Base-by-base conservation (phyloP, 2,329 filamentous ascomycete genomes). In the Sarocladium kiliense region DNA sequence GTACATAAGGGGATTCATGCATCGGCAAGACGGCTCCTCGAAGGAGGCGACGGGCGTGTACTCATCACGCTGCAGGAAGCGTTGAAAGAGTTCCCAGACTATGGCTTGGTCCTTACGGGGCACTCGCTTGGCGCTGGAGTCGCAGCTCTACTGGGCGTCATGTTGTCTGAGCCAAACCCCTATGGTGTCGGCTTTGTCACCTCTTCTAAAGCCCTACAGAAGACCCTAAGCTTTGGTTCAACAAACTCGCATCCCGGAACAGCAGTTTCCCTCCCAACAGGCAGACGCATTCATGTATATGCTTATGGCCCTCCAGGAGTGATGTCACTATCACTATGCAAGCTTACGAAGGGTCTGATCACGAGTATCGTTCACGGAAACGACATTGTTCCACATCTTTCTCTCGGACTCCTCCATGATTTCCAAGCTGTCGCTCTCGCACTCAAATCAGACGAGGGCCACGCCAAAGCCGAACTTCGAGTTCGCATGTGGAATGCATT, bases 1-100 rank as follows among this genome's bases (percentile, higher is more conserved):
- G 86, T 89, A 0, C 87, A 90, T 68, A 89, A 89, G 65, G 87
- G 87, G 14, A 84, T 90, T 55, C 85, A 89, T 64, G 85, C 86
- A 0, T 89, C 86, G 1, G 87, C 87, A 3, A 77, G 81, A 19
- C 79, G 86, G 11, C 75, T 90, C 0, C 71, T 90, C 0, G 86
- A 85, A 62, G 85, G 86, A 9, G 83, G 79, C 47, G 85, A 88
- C 50, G 84, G 85, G 1, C 77, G 81, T 25, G 84, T 90, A 1
- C 75, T 90, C 58, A 74, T 81, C 42, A 88, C 84, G 0, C 77
- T 90, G 18, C 81, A 81, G 62, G 79, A 83, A 26, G 85, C 86
- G 0, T 71, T 90, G 1, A 78, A 85, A 37, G 81, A 86, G 60
- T 86, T 87, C 58, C 75, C 81, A 1, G 83, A 85, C 53, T 90